phyloP scores from a whole-genome alignment of 768 basidiomycete genomes.

The Trichaptum fuscoviolaceum region DNA sequence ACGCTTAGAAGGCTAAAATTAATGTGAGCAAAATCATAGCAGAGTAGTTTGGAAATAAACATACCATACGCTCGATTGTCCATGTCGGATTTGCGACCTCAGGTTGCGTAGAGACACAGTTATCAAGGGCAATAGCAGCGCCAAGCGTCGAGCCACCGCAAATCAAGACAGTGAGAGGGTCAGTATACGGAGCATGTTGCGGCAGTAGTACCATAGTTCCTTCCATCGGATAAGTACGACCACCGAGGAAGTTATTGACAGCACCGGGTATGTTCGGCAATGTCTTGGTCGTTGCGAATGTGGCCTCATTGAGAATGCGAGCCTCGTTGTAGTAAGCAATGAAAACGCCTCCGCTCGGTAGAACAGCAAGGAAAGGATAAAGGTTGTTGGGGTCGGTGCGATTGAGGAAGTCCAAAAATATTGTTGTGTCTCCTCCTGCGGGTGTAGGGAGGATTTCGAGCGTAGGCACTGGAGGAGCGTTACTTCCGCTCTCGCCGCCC shows the following conservation, averaged over 20 bases:
- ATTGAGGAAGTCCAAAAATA: constrained; percentile 59
- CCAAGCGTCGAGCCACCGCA: constrained; percentile 73
- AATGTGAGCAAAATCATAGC: neutral
- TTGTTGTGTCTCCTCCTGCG: constrained; percentile 52
- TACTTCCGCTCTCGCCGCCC: constrained; percentile 71
- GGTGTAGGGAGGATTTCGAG: constrained; percentile 69
- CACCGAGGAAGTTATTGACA: constrained; percentile 65
- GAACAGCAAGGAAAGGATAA: constrained; percentile 70
- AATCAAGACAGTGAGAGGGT: constrained; percentile 60
- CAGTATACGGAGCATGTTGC: constrained; percentile 66
- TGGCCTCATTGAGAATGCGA: constrained; percentile 61
- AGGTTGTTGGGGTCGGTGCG: constrained; percentile 78
- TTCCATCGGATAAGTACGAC: constrained; percentile 75
- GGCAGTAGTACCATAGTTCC: constrained; percentile 69
- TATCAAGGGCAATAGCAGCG: constrained; percentile 49
- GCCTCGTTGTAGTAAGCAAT: constrained; percentile 82
- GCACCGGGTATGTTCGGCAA: constrained; percentile 73
- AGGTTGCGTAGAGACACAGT: constrained; percentile 65
- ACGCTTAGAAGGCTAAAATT: constrained; percentile 53
- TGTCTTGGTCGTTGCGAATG: constrained; percentile 51
- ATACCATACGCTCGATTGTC: constrained; percentile 75
- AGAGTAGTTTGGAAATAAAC: constrained; percentile 17
- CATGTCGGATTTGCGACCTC: constrained; percentile 59
- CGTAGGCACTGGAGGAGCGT: constrained; percentile 59
- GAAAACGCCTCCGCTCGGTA: constrained; percentile 67